Evolutionary conservation across 768 basidiomycete genomes (phyloP).

Genomic region (Mycena metata): DNA sequence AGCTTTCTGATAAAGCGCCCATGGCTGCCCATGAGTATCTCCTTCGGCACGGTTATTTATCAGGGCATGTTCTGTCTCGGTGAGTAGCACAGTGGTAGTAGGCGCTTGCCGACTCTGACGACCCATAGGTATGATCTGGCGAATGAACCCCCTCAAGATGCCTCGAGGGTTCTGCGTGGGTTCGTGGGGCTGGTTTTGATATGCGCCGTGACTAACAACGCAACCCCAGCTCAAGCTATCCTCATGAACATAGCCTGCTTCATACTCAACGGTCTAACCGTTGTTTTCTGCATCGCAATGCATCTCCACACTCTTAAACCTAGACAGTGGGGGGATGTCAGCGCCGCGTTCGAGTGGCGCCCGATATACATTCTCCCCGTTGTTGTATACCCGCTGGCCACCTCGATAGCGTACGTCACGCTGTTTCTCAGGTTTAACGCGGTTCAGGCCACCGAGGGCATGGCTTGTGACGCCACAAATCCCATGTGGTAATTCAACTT

Average conservation of each 20-base stretch:
- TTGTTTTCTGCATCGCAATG: conserved; percentile 62
- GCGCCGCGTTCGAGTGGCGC: conserved; percentile 62
- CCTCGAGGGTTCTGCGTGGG: conserved; percentile 70
- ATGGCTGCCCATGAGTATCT: neutral
- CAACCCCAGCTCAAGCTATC: conserved; percentile 56
- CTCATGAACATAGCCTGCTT: conserved; percentile 59
- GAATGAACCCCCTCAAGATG: conserved; percentile 74
- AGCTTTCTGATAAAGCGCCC: neutral
- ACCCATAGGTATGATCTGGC: conserved; percentile 69
- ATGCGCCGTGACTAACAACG: neutral
- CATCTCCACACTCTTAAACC: conserved; percentile 55
- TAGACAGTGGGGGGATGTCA: conserved; percentile 56
- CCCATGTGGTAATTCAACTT: conserved; percentile 65
- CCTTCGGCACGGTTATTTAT: neutral
- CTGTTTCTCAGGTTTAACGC: conserved; percentile 60
- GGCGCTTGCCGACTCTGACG: conserved; percentile 12
- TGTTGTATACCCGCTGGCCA: conserved; percentile 62
- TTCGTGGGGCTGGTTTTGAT: conserved; percentile 43
- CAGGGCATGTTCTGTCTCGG: conserved; percentile 67
- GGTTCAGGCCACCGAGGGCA: conserved; percentile 60
- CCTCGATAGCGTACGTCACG: conserved; percentile 57
- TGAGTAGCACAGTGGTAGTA: conserved; percentile 43
- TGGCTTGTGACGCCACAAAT: conserved; percentile 71
- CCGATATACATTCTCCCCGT: conserved; percentile 58
- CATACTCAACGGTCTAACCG: conserved; percentile 59